phyloP scores from a whole-genome alignment of 176 grass and related monocot species.

The Urochloa ruziziensis region DNA sequence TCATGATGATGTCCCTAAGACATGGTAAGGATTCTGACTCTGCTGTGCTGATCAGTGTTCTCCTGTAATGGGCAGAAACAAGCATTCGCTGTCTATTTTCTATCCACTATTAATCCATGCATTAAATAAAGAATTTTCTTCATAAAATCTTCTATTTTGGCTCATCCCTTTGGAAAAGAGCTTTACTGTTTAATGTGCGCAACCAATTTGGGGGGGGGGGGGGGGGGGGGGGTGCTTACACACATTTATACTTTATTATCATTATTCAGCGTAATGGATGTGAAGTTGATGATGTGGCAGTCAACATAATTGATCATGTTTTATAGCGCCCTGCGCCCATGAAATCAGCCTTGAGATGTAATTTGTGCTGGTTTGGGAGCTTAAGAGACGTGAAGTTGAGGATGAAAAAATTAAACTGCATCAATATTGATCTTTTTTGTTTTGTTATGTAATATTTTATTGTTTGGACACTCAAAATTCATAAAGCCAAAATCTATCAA shows the following conservation, averaged over 20 bases:
- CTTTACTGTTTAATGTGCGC: neutral
- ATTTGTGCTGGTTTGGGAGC: neutral
- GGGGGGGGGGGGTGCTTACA: no score
- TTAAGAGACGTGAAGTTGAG: neutral
- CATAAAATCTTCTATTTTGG: neutral
- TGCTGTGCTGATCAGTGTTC: no score
- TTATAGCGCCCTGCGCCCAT: neutral
- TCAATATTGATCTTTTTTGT: neutral
- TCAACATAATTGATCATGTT: neutral
- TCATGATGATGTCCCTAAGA: constrained; percentile 71
- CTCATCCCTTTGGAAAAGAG: neutral
- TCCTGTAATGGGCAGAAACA: neutral
- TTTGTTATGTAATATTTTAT: neutral
- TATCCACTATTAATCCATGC: neutral
- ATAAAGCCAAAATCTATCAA: neutral
- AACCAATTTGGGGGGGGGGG: no score
- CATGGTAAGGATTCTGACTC: constrained; percentile 54
- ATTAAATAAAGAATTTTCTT: neutral
- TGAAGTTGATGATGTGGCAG: neutral
- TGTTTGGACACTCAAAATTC: neutral
- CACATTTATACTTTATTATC: neutral
- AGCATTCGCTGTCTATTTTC: neutral
- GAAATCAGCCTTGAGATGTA: neutral
- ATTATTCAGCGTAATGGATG: neutral
- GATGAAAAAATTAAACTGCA: neutral